Evolutionary conservation across 1,284 basidiomycete genomes (phyloP).

Genomic region (Ustanciosporium gigantosporum): DNA sequence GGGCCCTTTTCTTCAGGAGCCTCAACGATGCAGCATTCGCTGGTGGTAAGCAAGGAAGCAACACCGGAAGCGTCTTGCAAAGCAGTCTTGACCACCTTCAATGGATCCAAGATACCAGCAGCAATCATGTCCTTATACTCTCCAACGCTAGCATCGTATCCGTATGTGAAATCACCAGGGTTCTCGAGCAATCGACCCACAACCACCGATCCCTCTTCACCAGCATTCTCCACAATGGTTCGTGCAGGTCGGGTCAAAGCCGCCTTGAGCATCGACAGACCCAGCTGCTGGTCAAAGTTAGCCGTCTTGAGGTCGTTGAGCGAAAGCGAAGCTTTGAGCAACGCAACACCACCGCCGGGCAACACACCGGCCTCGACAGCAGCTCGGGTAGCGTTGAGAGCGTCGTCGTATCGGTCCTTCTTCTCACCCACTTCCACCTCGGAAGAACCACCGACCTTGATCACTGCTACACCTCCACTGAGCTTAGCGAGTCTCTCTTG

Average conservation of each 20-base stretch:
- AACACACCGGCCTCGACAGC: conserved; percentile 98
- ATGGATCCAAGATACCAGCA: conserved; percentile 78
- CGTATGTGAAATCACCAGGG: conserved; percentile 62
- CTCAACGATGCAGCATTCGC: conserved; percentile 89
- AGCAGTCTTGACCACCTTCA: conserved; percentile 59
- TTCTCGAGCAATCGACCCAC: conserved; percentile 70
- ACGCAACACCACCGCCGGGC: conserved; percentile 83
- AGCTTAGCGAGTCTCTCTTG: conserved; percentile 97
- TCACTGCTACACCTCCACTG: conserved; percentile 92
- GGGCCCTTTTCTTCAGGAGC: conserved; percentile 80
- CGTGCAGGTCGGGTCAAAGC: conserved; percentile 78
- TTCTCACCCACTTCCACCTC: conserved; percentile 99
- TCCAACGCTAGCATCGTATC: conserved; percentile 88
- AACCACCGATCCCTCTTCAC: conserved; percentile 90
- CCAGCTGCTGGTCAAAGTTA: conserved; percentile 98
- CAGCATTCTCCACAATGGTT: conserved; percentile 90
- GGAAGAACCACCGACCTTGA: conserved; percentile 90
- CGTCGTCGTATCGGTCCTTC: conserved; percentile 99
- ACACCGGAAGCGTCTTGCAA: conserved; percentile 64
- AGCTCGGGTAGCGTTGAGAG: conserved; percentile 92
- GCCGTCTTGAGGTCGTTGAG: conserved; percentile 77
- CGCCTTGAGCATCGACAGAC: conserved; percentile 87
- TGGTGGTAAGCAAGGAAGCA: conserved; percentile 86
- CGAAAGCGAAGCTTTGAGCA: conserved; percentile 83
- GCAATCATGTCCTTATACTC: conserved; percentile 94